A percentile compares a stretch with the other conserved stretches of the same genome.
These are phyloP conservation scores for Verbascum thapsus DNA, from an alignment of 257 asterid species.

Conservation along the genomic window DNA sequence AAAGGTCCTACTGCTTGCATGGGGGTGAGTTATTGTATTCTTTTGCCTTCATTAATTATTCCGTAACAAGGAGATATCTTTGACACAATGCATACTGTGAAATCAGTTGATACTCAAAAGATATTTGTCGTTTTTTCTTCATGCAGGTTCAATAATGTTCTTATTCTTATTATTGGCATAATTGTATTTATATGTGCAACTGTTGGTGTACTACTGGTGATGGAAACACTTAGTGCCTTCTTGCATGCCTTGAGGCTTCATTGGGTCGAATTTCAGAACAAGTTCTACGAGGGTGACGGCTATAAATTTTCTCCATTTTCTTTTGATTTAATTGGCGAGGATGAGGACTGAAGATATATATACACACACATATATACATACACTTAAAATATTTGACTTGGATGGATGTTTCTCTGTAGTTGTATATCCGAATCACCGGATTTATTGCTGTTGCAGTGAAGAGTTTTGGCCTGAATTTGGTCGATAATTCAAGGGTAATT, in stretches of 20 bases:
- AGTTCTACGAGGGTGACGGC: slow-evolving; percentile 64
- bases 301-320: slow-evolving; percentile 58
- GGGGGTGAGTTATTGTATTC: slow-evolving; percentile 41
- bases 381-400: neutral
- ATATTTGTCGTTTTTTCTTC: neutral
- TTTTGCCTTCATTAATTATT: neutral
- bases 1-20: slow-evolving; percentile 52
- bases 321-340: slow-evolving; percentile 42
- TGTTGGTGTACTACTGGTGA: slow-evolving; percentile 57
- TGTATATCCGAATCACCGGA: neutral
- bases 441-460: neutral
- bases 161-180: slow-evolving; percentile 49
- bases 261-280: slow-evolving; percentile 66
- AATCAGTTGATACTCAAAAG: slow-evolving; percentile 2
- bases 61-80: neutral
- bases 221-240: slow-evolving; percentile 69
- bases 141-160: slow-evolving; percentile 48
- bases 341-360: slow-evolving; percentile 40
- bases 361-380: no score
- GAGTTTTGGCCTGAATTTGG: neutral
- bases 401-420: neutral
- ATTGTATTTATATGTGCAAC: slow-evolving; percentile 55
- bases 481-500: neutral
- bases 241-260: slow-evolving; percentile 64
- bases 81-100: neutral